Base-by-base conservation (phyloP, 1,139 yeast species). In the Zhuliangozyma parablackwelliae region DNA sequence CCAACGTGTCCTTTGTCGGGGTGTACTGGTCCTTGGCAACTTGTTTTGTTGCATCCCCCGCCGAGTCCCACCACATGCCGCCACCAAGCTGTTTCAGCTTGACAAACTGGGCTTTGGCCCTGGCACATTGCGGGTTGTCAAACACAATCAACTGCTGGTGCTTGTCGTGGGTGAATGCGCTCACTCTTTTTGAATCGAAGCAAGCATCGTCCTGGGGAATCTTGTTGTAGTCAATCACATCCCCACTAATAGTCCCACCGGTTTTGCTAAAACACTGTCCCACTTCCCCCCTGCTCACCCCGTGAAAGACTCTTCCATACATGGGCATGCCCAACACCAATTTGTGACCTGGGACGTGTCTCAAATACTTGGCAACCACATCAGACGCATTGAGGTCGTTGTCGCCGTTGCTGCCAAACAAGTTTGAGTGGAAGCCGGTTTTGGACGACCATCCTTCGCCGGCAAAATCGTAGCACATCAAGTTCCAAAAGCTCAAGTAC, bases 61-160 rank as follows among this genome's bases (percentile, higher is more conserved):
- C 71, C 0, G 95, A 82, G 51, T 89, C 96, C 97, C 97, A 92
- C 82, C 88, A 89, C 80, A 92, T 81, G 0, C 87, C 96, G 1
- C 97, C 97, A 0, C 82, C 95, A 8, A 88, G 63, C 0, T 63
- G 51, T 6, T 65, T 61, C 32, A 59, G 51, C 23, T 46, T 49
- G 7, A 82, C 77, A 48, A 77, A 89, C 25, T 63, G 52, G 0
- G 89, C 90, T 54, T 92, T 92, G 23, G 55, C 52, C 8, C 58
- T 51, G 1, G 75, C 75, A 1, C 83, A 71, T 9, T 68, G 65
- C 0, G 63, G 64, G 45, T 77, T 82, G 54, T 92, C 98, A 56
- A 83, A 90, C 1, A 75, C 69, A 4, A 83, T 69, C 33, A 87
- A 64, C 0, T 67, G 60, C 0, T 54, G 50, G 1, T 47, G 42